Base-by-base conservation (phyloP, 2,329 filamentous ascomycete species). In the Aspergillus brunneoviolaceus region DNA sequence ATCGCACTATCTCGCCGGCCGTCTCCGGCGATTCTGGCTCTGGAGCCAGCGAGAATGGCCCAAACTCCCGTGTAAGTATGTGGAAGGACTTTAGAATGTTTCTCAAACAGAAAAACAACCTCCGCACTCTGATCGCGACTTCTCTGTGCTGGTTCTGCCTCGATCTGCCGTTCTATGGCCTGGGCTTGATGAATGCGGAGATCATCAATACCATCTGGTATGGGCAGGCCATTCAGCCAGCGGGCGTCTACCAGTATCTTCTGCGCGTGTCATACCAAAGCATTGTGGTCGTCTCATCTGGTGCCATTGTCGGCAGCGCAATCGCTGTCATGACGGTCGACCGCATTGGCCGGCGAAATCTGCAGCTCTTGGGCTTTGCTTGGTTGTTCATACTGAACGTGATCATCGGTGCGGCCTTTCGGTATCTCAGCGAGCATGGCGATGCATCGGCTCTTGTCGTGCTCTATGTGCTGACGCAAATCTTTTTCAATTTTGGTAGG, bases 131-230 rank as follows among this genome's bases (percentile, higher is more conserved):
- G 23, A 65, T 71, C 50, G 69, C 72, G 10, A 81, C 80, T 11
- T 75, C 79, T 11, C 70, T 76, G 27, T 79, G 78, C 42, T 83
- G 81, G 81, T 80, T 82, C 47, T 77, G 81, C 23, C 70, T 84
- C 2, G 82, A 84, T 55, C 68, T 83, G 1, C 79, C 78, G 33
- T 83, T 83, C 61, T 82, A 82, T 58, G 81, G 80, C 1, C 78
- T 82, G 45, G 80, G 79, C 1, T 72, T 83, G 9, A 71, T 70
- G 31, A 70, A 62, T 50, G 66, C 70, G 10, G 63, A 65, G 31
- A 63, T 69, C 58, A 58, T 68, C n/a, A 58, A 65, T n/a, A 67
- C 57, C 19, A 57, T 62, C 39, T 69, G 68, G 71, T 49, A 63
- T 49, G 67, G 64, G 10, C 58, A 59, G 25, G 57, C 63, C 19